A percentile compares a stretch with the other conserved stretches of the same genome.
phyloP scores from a whole-genome alignment of 2,329 filamentous ascomycete genomes.

The Pseudogymnoascus sp. region DNA sequence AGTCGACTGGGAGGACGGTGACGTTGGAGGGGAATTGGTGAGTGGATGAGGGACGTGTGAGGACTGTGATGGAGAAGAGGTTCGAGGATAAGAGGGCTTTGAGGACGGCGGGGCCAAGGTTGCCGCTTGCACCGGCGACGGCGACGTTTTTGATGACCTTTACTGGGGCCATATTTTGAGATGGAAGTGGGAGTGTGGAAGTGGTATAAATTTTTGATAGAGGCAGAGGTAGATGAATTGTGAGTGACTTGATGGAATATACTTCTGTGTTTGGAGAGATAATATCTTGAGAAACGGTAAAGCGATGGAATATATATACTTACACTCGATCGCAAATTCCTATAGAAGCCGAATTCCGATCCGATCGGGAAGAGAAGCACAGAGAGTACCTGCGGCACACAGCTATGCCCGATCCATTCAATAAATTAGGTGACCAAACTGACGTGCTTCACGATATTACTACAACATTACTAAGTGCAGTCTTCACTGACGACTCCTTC shows the following conservation, averaged over 20 bases:
- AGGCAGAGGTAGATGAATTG: background rate
- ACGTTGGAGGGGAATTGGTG: constrained; percentile 27
- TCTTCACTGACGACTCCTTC: background rate
- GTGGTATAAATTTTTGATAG: background rate
- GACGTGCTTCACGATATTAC: background rate
- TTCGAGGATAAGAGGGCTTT: constrained; percentile 20
- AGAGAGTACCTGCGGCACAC: background rate
- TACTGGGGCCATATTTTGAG: background rate
- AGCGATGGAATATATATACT: background rate
- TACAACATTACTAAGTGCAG: background rate
- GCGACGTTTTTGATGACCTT: constrained; percentile 29
- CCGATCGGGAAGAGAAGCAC: background rate
- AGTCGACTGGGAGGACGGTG: constrained; percentile 40
- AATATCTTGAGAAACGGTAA: background rate
- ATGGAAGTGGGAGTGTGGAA: background rate
- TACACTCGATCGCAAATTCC: background rate
- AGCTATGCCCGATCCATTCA: background rate
- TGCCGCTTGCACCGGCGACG: constrained; percentile 29
- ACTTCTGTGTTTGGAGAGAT: background rate
- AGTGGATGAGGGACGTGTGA: constrained; percentile 38
- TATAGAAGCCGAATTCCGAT: constrained; percentile 1
- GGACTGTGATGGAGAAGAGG: constrained; percentile 41
- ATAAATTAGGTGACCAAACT: background rate
- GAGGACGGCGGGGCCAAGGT: constrained; percentile 22
- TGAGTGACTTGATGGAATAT: background rate